These are phyloP conservation scores for Coelastrella sp. DNA, from an alignment of 139 green algal species.

Conservation along the genomic window DNA sequence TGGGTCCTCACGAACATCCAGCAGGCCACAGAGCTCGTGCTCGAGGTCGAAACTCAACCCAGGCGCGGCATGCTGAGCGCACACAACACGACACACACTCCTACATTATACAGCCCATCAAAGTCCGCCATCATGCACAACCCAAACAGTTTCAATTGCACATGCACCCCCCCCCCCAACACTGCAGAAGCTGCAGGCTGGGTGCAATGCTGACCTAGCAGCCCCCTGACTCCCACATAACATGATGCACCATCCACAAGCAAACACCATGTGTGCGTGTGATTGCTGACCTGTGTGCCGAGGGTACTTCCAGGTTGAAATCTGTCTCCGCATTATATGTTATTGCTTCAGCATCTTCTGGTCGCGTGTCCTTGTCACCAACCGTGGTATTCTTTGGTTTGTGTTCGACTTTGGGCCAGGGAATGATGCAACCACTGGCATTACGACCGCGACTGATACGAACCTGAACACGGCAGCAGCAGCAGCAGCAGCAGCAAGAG, in stretches of 20 bases:
- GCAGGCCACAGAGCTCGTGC: not conserved
- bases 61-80: no score
- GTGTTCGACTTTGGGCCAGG: slow-evolving; percentile 69
- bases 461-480: not conserved
- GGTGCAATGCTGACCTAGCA: no score
- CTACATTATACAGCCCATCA: no score
- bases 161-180: no score
- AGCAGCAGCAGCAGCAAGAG: not conserved
- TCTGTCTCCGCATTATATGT: slow-evolving; percentile 20
- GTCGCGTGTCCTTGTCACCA: slow-evolving; percentile 17
- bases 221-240: no score
- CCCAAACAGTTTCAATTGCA: no score
- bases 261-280: no score
- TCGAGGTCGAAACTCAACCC: no score
- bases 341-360: slow-evolving; percentile 5
- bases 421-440: slow-evolving; percentile 71
- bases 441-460: slow-evolving; percentile 54
- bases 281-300: not conserved
- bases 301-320: slow-evolving; percentile 5
- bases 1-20: not conserved
- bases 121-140: no score
- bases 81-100: no score
- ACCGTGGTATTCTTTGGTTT: not conserved
- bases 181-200: no score
- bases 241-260: no score